Evolutionary conservation across 2,329 filamentous ascomycete species (phyloP), one percentile per base, ranked within the genome.

Genomic region (Helicocarpus griseus): DNA sequence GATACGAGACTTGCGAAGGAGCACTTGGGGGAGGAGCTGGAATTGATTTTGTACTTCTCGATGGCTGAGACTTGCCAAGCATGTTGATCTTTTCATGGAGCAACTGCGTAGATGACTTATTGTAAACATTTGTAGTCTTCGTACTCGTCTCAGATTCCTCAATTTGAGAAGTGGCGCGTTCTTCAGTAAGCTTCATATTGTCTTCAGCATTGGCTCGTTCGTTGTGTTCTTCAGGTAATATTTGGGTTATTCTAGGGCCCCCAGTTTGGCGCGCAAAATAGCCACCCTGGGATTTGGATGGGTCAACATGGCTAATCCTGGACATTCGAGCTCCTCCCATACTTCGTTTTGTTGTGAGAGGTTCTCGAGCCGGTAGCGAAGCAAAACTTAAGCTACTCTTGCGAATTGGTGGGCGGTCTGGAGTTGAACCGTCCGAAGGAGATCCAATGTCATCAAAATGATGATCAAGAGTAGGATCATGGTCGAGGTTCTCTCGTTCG

Each of bases 301-400:
- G 78, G 49, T 95, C 87, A 33, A 90, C 66, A 58, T 95, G 85
- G 61, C 88, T 95, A 5, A 82, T 87, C 54, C 87, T 78, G 21
- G 88, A 90, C 48, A 80, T 72, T 47, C 87, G 78, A 19, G 79
- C 77, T 41, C 78, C 67, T 14, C 84, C 89, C 62, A 89, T 81
- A 65, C 86, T 94, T 71, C 90, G 91, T 66, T 94, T 94, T 14
- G 80, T 81, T 29, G 83, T 82, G 49, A 97, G 74, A 33, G 91
- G 91, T 63, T 97, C 91, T 55, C 93, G 81, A 2, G 91, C 90
- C 28, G 93, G 93, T 11, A 98, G 76, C 17, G 93, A 89, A 35
- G 93, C 89, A 70, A 98, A 97, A 53, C 87, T 95, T 54, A 98
- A 77, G 65, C 91, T 97, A 69, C 90, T 95, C 75, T 97, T 97